Base-by-base conservation (phyloP, 768 basidiomycete genomes). In the Xanthoconium stramineum region DNA sequence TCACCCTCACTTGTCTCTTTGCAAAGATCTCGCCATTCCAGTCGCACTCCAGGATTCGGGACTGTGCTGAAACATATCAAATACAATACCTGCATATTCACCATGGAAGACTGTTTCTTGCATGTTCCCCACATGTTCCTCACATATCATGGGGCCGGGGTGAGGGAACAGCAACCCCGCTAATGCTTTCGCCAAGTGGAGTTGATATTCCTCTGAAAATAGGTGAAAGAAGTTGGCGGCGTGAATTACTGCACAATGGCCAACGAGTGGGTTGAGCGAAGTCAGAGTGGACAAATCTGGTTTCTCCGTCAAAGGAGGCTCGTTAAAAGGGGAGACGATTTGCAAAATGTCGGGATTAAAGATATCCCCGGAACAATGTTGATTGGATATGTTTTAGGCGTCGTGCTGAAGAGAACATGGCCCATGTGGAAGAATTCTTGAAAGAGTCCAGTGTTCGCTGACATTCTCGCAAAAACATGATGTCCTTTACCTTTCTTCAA, bases 391-490 rank as follows among this genome's bases (percentile, higher is more conserved):
- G 77, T 72, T 40, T 75, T 75, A 0, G 79, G 76, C 0, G 79
- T 82, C 3, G 80, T 77, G 40, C 68, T 79, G 74, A 87, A 89
- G 17, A 89, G 73, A 32, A 79, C 75, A 54, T 88, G 84, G 1
- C 85, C 84, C 8, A 80, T 67, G 2, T 80, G 72, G 79, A 81
- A 82, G 57, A 82, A 87, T 3, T 69, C 85, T 86, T 44, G 19
- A 42, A 37, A 20, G 24, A n/a, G n/a, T n/a, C n/a, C n/a, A n/a
- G n/a, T n/a, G n/a, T n/a, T n/a, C n/a, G n/a, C n/a, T n/a, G n/a
- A n/a, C n/a, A n/a, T n/a, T n/a, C n/a, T n/a, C n/a, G n/a, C n/a
- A n/a, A 52, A 15, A 40, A 4, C 14, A 24, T 6, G 4, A 42
- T 33, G 11, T 39, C 32, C 6, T 13, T 51, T 46, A 74, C 80